These are phyloP conservation scores for Penicillium desertorum DNA, from an alignment of 495 filamentous ascomycete genomes.

Conservation along the genomic window DNA sequence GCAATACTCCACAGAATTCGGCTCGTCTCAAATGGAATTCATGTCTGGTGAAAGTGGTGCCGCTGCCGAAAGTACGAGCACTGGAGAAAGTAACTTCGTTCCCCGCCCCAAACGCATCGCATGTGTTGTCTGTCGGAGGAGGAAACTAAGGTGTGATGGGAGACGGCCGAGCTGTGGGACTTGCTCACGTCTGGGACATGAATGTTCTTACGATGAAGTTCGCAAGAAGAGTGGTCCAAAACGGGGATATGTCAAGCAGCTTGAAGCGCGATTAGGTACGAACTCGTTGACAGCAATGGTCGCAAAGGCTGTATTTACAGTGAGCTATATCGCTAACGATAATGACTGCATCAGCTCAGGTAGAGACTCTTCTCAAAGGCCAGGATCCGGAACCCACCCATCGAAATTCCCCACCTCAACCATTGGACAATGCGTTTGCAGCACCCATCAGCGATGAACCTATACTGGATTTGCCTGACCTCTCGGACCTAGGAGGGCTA, in stretches of 20 bases:
- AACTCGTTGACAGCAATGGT: background rate
- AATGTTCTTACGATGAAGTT: conserved; percentile 93
- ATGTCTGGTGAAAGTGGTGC: conserved; percentile 31
- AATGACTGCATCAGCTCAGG: conserved; percentile 65
- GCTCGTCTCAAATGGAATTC: conserved; percentile 31
- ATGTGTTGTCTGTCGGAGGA: conserved; percentile 92
- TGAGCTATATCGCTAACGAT: conserved; percentile 20
- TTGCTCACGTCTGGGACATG: conserved; percentile 83
- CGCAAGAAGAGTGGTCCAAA: conserved; percentile 98
- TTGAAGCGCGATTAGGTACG: conserved; percentile 90
- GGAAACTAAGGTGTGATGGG: conserved; percentile 81
- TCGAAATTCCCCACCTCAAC: conserved; percentile 23
- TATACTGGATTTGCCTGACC: conserved; percentile 27
- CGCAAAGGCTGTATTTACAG: background rate
- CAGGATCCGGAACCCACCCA: conserved; percentile 34
- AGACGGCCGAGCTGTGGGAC: conserved; percentile 84
- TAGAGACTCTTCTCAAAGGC: conserved; percentile 86
- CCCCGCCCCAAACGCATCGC: conserved; percentile 91
- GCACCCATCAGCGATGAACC: conserved; percentile 28
- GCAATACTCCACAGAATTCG: conserved; percentile 36
- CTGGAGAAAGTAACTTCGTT: conserved; percentile 59
- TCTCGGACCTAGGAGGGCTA: conserved; percentile 13
- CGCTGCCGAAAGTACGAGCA: conserved; percentile 35
- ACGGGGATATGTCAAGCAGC: conserved; percentile 94
- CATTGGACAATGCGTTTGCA: conserved; percentile 26